Conservation (phyloP, 805 yeast species). For the Candida ipomoeae region DNA sequence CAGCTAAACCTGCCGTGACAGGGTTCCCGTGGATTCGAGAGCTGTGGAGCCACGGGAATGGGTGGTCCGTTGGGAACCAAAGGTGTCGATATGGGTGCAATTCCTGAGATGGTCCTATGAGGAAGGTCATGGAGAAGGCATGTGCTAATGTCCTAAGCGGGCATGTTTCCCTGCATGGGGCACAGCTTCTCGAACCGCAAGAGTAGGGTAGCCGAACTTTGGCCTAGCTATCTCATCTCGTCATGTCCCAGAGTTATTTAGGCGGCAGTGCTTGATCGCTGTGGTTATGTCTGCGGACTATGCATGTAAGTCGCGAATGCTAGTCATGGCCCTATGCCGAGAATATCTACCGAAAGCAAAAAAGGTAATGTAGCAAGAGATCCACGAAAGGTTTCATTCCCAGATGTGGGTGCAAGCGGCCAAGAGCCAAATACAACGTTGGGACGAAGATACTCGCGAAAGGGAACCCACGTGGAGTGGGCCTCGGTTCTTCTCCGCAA, state of each 20-base stretch:
- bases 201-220: not conserved
- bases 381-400: not conserved
- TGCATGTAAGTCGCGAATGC: slow-evolving; percentile 1
- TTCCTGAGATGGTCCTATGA: no score
- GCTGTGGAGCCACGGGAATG: no score
- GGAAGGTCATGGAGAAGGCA: no score
- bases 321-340: not conserved
- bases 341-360: not conserved
- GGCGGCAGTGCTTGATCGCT: not conserved
- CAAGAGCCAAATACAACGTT: no score
- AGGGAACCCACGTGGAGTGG: no score
- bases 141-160: not conserved
- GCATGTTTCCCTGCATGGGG: not conserved
- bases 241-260: not conserved
- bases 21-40: not conserved
- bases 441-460: not conserved
- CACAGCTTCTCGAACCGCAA: not conserved
- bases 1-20: not conserved
- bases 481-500: no score
- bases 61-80: no score
- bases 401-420: not conserved
- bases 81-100: not conserved
- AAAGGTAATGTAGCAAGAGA: not conserved
- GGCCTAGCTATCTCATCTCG: not conserved
- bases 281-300: not conserved